These are phyloP conservation scores for Vanrija sp. DNA, from an alignment of 1,284 basidiomycete species.

Conservation along the genomic window DNA sequence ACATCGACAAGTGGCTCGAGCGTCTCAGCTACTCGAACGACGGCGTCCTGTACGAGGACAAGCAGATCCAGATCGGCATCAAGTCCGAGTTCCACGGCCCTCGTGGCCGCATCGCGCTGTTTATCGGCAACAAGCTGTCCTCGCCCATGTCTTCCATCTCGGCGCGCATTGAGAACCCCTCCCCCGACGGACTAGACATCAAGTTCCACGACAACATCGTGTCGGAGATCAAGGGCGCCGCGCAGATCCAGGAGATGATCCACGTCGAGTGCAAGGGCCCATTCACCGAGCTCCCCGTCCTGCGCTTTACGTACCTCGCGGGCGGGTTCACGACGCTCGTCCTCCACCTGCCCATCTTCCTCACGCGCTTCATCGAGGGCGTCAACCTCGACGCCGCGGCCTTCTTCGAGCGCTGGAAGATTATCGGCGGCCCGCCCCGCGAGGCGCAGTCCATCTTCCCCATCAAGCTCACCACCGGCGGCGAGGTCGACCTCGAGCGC, in stretches of 20 bases:
- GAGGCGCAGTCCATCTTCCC: slow-evolving; percentile 88
- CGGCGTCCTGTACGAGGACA: slow-evolving; percentile 93
- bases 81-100: slow-evolving; percentile 94
- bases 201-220: slow-evolving; percentile 83
- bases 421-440: slow-evolving; percentile 86
- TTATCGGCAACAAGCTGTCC: slow-evolving; percentile 92
- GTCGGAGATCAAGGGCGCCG: slow-evolving; percentile 69
- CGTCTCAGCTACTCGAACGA: slow-evolving; percentile 76
- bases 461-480: slow-evolving; percentile 63
- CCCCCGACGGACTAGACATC: slow-evolving; percentile 69
- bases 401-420: slow-evolving; percentile 97
- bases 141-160: slow-evolving; percentile 84
- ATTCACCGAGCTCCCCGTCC: slow-evolving; percentile 73
- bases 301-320: slow-evolving; percentile 86
- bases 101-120: slow-evolving; percentile 85
- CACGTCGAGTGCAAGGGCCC: slow-evolving; percentile 90
- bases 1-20: slow-evolving; percentile 83
- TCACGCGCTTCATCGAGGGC: slow-evolving; percentile 91
- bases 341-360: slow-evolving; percentile 76
- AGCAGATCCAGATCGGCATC: slow-evolving; percentile 90
- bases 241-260: slow-evolving; percentile 87
- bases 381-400: slow-evolving; percentile 76
- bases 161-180: slow-evolving; percentile 68
- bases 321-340: slow-evolving; percentile 84
- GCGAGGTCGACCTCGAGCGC: slow-evolving; percentile 68